Percentiles rank a stretch among this genome's conserved stretches.
phyloP scores from a whole-genome alignment of 1,139 yeast genomes.

The Candida sojae region DNA sequence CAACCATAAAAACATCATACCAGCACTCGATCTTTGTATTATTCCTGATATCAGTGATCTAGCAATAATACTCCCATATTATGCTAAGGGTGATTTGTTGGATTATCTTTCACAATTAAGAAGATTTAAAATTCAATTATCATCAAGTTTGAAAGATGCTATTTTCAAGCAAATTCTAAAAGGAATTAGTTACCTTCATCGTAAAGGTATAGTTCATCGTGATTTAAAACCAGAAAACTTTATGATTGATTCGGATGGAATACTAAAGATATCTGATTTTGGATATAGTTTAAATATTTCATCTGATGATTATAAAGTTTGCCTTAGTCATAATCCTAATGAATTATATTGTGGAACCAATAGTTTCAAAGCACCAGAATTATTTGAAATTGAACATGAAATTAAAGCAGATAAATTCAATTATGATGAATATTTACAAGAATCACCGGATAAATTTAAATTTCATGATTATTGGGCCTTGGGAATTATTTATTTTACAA shows the following conservation, averaged over 20 bases:
- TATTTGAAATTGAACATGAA: slow-evolving; percentile 33
- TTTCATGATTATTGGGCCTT: slow-evolving; percentile 53
- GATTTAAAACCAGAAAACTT: slow-evolving; percentile 61
- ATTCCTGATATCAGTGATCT: slow-evolving; percentile 20
- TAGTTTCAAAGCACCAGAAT: slow-evolving; percentile 59
- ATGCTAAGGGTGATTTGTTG: slow-evolving; percentile 49
- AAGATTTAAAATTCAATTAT: slow-evolving; percentile 28
- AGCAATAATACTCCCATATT: slow-evolving; percentile 42
- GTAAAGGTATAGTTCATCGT: slow-evolving; percentile 46
- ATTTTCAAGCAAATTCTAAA: slow-evolving; percentile 49
- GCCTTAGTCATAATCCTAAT: slow-evolving; percentile 21
- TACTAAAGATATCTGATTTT: slow-evolving; percentile 51
- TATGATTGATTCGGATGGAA: slow-evolving; percentile 46
- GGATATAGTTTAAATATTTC: slow-evolving; percentile 48
- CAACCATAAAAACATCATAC: slow-evolving; percentile 31
- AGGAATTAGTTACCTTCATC: slow-evolving; percentile 49
- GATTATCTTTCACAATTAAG: slow-evolving; percentile 41
- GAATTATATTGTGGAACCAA: slow-evolving; percentile 49
- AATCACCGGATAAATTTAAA: slow-evolving; percentile 11
- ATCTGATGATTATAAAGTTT: slow-evolving; percentile 17
- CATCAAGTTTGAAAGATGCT: slow-evolving; percentile 41
- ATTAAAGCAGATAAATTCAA: slow-evolving; percentile 9
- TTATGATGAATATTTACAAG: slow-evolving; percentile 7
- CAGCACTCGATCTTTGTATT: slow-evolving; percentile 26
- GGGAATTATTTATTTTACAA: slow-evolving; percentile 50